These are phyloP conservation scores for Venturia oleaginea DNA, from an alignment of 2,329 filamentous ascomycete species.

Conservation along the genomic window DNA sequence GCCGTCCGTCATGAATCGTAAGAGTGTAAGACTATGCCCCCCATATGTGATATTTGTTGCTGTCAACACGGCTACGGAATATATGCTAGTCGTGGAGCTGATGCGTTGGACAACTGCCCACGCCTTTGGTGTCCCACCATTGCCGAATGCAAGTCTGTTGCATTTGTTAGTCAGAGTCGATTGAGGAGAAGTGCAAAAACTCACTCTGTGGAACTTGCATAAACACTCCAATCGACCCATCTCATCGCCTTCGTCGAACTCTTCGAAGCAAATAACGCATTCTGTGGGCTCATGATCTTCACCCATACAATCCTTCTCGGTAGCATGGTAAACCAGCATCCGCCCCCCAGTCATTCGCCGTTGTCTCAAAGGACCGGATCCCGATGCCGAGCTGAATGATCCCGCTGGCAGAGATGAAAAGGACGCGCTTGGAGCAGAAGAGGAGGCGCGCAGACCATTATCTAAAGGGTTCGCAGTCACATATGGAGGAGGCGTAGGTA, in stretches of 20 bases:
- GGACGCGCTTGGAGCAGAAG: not conserved
- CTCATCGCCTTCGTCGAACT: conserved; percentile 51
- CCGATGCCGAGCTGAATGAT: not conserved
- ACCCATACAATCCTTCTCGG: conserved; percentile 54
- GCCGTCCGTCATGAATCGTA: not conserved
- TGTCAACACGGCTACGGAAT: not conserved
- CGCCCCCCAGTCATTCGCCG: conserved; percentile 22
- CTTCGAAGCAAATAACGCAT: conserved; percentile 57
- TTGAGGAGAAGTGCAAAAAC: conserved; percentile 15
- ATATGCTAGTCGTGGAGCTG: conserved; percentile 31
- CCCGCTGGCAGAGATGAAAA: not conserved
- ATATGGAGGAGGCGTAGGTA: conserved; percentile 6
- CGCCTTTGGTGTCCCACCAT: conserved; percentile 50
- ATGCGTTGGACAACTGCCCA: conserved; percentile 52
- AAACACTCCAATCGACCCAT: conserved; percentile 53
- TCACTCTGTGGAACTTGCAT: conserved; percentile 53
- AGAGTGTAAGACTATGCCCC: not conserved
- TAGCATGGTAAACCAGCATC: conserved; percentile 47
- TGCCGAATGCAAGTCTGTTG: conserved; percentile 44
- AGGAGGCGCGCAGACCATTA: not conserved
- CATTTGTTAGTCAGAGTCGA: not conserved
- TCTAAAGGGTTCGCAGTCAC: not conserved
- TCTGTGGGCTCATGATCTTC: conserved; percentile 45
- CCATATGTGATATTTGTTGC: not conserved
- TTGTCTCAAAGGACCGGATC: conserved; percentile 12